These are phyloP conservation scores for Erodium moschatum DNA, from an alignment of 441 rosid species.

Conservation along the genomic window DNA sequence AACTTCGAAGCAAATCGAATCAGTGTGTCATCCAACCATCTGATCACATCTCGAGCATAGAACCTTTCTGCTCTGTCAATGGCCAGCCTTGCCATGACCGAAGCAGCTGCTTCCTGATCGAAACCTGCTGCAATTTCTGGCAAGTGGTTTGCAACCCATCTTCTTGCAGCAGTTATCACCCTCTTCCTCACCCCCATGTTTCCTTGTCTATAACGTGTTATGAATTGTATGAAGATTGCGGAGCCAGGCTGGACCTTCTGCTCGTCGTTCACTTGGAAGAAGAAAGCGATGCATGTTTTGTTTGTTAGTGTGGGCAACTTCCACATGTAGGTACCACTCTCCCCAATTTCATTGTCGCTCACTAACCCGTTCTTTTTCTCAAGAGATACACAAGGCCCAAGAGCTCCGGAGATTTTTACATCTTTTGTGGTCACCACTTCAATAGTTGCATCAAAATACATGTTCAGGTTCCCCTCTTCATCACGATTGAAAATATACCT, in stretches of 20 bases:
- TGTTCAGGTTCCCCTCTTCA: slow-evolving; percentile 54
- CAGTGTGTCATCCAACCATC: slow-evolving; percentile 83
- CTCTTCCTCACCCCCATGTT: slow-evolving; percentile 56
- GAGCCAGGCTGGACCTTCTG: slow-evolving; percentile 67
- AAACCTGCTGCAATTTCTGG: slow-evolving; percentile 73
- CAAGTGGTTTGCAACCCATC: slow-evolving; percentile 69
- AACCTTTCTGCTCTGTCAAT: slow-evolving; percentile 62
- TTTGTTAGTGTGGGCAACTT: slow-evolving; percentile 59
- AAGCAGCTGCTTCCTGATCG: slow-evolving; percentile 92
- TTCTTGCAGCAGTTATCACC: slow-evolving; percentile 84
- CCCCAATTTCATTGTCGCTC: slow-evolving; percentile 57
- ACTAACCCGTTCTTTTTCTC: slow-evolving; percentile 50
- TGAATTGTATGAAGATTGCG: slow-evolving; percentile 78
- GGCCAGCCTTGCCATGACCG: slow-evolving; percentile 87
- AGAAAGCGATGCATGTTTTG: slow-evolving; percentile 76
- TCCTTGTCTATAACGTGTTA: slow-evolving; percentile 62
- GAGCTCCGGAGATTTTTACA: slow-evolving; percentile 66
- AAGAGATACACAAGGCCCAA: slow-evolving; percentile 82
- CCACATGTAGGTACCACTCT: slow-evolving; percentile 74
- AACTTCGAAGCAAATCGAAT: slow-evolving; percentile 64
- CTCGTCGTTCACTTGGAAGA: slow-evolving; percentile 57
- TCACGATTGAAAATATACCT: slow-evolving; percentile 61
- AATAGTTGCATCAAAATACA: slow-evolving; percentile 75
- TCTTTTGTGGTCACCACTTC: slow-evolving; percentile 80
- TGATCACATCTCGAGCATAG: slow-evolving; percentile 65